Evolutionary conservation across 2,329 filamentous ascomycete species (phyloP).

Genomic region (Fusarium verticillioides): DNA sequence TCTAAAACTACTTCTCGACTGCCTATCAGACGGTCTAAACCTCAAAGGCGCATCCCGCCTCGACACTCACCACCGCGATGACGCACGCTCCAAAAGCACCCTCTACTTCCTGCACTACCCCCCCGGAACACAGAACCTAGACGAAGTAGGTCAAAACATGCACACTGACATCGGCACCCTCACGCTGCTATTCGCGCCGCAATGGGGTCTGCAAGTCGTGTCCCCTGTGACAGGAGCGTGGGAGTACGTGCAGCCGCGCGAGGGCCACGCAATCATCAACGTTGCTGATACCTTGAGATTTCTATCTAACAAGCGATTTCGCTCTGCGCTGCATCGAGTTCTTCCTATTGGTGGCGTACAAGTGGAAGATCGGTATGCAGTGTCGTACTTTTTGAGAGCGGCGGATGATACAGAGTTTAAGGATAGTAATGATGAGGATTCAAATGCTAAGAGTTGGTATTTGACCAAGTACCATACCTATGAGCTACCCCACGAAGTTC

Average conservation of each 20-base stretch:
- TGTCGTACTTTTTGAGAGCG: neutral
- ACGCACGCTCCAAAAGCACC: conserved; percentile 17
- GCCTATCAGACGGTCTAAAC: conserved; percentile 1
- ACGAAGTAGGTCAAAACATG: conserved; percentile 26
- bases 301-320: conserved; percentile 10
- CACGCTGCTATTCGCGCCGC: conserved; percentile 11
- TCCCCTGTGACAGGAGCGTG: conserved; percentile 1
- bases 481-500: neutral
- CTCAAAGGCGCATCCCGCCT: neutral
- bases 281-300: conserved; percentile 13
- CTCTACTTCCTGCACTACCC: conserved; percentile 23
- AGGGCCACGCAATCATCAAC: conserved; percentile 2
- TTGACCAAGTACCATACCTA: neutral
- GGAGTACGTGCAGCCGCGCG: conserved; percentile 8
- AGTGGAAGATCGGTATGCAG: neutral
- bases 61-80: conserved; percentile 13
- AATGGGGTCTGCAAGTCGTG: conserved; percentile 22
- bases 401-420: neutral
- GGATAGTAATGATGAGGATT: neutral
- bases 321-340: neutral
- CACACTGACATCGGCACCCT: conserved; percentile 22
- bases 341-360: neutral
- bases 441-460: neutral
- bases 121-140: neutral
- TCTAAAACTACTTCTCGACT: conserved; percentile 7